These are phyloP conservation scores for Solanum virginianum DNA, from an alignment of 257 asterid genomes.

Conservation along the genomic window DNA sequence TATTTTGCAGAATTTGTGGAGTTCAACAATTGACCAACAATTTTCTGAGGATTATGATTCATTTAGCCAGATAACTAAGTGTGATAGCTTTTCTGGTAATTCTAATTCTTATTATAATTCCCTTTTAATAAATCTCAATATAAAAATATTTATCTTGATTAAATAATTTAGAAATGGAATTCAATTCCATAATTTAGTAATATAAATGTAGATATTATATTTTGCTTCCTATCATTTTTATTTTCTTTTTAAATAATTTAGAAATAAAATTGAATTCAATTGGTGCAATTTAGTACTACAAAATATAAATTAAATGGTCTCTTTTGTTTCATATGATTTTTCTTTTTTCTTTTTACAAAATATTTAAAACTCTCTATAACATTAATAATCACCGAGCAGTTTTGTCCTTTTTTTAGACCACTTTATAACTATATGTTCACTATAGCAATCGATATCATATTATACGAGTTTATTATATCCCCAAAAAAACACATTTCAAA, in stretches of 20 bases:
- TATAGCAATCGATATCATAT: background rate
- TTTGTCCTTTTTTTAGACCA: background rate
- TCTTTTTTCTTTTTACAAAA: background rate
- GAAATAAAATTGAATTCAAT: too few relatives aligned
- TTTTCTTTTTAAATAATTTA: too few relatives aligned
- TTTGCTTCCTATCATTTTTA: too few relatives aligned
- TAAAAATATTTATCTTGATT: background rate
- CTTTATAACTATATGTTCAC: background rate
- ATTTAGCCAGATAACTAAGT: conserved; percentile 20
- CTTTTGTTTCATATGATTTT: background rate
- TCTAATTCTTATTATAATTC: background rate
- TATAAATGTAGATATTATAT: too few relatives aligned
- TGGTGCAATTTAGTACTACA: too few relatives aligned
- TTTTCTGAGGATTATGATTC: conserved; percentile 20
- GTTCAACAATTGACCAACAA: conserved; percentile 8
- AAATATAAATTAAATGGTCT: too few relatives aligned
- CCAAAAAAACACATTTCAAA: background rate
- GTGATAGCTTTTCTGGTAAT: conserved; percentile 23
- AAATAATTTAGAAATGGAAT: background rate
- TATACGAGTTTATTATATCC: background rate
- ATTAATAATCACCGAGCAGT: background rate
- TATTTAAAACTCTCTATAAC: background rate
- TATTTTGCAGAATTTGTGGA: conserved; percentile 20
- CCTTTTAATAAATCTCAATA: background rate
- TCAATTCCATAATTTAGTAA: background rate